phyloP scores from a whole-genome alignment of 208 protist genomes.

The Crithidia acanthocephali region DNA sequence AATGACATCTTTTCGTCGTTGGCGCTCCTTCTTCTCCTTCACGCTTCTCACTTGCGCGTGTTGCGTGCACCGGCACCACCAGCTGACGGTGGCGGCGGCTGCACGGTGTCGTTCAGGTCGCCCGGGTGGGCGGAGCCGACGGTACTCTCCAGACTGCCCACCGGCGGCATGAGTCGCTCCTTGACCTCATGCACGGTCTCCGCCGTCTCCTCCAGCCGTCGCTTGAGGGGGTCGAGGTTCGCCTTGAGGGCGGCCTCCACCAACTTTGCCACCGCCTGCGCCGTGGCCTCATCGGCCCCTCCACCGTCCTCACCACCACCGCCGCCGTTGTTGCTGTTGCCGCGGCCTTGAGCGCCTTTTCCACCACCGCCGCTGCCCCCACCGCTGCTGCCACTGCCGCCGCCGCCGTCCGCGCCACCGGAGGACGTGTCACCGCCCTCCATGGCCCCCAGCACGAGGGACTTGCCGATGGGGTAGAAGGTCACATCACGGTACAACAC shows the following conservation, averaged over 20 bases:
- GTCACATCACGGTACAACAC: conserved; percentile 57
- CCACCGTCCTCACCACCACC: conserved; percentile 7
- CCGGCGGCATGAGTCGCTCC: conserved; percentile 9
- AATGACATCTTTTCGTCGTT: too few relatives aligned
- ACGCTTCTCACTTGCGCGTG: neutral
- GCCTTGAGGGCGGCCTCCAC: conserved; percentile 29
- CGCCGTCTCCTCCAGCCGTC: conserved; percentile 32
- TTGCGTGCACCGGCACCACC: neutral
- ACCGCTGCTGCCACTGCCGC: conserved; percentile 3
- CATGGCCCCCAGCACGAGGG: conserved; percentile 51
- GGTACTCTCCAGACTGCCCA: neutral
- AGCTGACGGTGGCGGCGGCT: neutral
- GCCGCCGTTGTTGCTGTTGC: conserved; percentile 5
- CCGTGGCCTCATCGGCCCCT: conserved; percentile 5
- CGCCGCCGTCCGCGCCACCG: conserved; percentile 10
- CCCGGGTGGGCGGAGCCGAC: neutral
- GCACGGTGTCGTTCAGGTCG: conserved; percentile 1
- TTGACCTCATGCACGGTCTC: conserved; percentile 31
- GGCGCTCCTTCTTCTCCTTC: too few relatives aligned
- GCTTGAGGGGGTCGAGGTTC: conserved; percentile 28
- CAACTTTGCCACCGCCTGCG: conserved; percentile 20
- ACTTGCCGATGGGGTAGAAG: conserved; percentile 81
- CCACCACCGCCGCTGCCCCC: conserved; percentile 2
- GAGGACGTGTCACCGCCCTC: conserved; percentile 16
- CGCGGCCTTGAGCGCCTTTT: neutral